Evolutionary conservation across 106 monocot species (phyloP).

Genomic region (Acorus gramineus): DNA sequence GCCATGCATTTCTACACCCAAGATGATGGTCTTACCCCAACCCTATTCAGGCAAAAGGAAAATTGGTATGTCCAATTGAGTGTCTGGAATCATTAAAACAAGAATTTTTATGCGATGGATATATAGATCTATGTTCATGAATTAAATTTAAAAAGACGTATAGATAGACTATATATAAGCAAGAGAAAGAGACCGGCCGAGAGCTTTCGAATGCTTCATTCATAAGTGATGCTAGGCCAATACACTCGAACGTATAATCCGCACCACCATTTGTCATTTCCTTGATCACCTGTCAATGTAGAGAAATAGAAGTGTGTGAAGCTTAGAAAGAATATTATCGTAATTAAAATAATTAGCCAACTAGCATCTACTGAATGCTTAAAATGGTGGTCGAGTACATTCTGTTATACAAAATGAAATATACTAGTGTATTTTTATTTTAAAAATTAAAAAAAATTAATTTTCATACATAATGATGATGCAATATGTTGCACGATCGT

Average conservation of each 20-base stretch:
- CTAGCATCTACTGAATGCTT: neutral
- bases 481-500: too few relatives aligned
- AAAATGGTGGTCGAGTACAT: neutral
- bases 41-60: slow-evolving; percentile 23
- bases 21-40: slow-evolving; percentile 69
- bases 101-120: too few relatives aligned
- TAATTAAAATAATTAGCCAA: too few relatives aligned
- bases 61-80: too few relatives aligned
- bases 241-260: slow-evolving; percentile 27
- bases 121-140: neutral
- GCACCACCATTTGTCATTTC: slow-evolving; percentile 24
- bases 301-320: too few relatives aligned
- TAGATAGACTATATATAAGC: neutral
- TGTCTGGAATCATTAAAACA: too few relatives aligned
- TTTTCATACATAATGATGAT: too few relatives aligned
- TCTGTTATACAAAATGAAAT: neutral
- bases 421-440: too few relatives aligned
- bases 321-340: too few relatives aligned
- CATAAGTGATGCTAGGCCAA: slow-evolving; percentile 21
- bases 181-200: slow-evolving; percentile 24
- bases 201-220: slow-evolving; percentile 55
- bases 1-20: slow-evolving; percentile 74
- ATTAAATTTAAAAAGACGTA: neutral
- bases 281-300: slow-evolving; percentile 9
- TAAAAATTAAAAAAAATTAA: too few relatives aligned